Evolutionary conservation across 148 eudicot genomes (phyloP), one percentile per base, ranked within the genome.

Genomic region (Cornus controversa): DNA sequence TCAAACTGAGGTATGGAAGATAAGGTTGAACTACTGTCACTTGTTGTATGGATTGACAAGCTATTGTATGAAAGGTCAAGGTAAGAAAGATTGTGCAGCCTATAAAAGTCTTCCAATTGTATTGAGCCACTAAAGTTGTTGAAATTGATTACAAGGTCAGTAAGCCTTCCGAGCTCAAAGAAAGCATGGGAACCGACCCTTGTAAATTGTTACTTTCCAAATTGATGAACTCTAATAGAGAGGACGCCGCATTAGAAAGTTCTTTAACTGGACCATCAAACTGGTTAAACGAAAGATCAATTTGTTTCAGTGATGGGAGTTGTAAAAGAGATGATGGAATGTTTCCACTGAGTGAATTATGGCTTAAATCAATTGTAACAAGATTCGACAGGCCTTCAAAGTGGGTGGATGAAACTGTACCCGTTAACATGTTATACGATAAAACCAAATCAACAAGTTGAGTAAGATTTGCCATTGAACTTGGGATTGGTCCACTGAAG

Each of bases 51-150:
- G 29, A 84, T 47, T 60, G 82, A 66, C 74, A 84, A 70, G 54
- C 66, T 78, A 36, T 84, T 84, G 50, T 42, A 37, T 13, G 87
- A 81, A 63, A 81, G 87, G 3, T 84, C 77, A 11, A 84, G 78
- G 20, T 24, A 2, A 4, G 77, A 10, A 42, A 84, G 73, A 66
- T 78, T 78, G 54, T 64, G 53, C 14, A 80, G 81, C 72, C 73
- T 67, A 14, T 69, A 72, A 62, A 83, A 72, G 72, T 67, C 16
- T 28, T 54, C 73, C 8, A 83, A 58, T 10, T 74, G 63, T 23
- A 83, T 16, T 7, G 73, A n/a, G 13, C 83, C 83, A 10, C 24
- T 77, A 29, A 83, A 80, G 10, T 65, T 77, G 80, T 83, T 83
- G 28, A 10, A 73, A 14, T 72, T 62, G 62, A 83, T 76, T 8